Conservation (phyloP, 1,284 basidiomycete species). For the Sanghuangporus sanghuang region DNA sequence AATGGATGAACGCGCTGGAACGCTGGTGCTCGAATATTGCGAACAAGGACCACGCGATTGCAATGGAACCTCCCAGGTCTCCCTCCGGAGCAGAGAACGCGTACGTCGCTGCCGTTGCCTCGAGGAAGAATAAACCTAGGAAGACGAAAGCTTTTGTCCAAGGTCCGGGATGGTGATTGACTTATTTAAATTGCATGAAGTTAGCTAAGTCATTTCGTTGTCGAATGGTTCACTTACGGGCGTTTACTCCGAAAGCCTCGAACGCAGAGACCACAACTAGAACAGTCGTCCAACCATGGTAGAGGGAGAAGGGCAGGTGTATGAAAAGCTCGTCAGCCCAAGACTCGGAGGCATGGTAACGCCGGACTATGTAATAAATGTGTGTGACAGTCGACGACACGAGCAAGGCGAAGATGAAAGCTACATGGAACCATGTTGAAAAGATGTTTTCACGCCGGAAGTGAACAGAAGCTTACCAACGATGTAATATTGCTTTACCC, state of each 20-base stretch:
- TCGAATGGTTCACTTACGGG: conserved; percentile 24
- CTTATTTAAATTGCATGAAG: conserved; percentile 1
- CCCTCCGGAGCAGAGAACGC: conserved; percentile 87
- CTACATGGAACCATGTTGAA: conserved; percentile 27
- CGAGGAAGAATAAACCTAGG: conserved; percentile 90
- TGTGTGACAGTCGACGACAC: conserved; percentile 82
- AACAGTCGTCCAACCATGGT: conserved; percentile 93
- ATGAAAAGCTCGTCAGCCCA: conserved; percentile 74
- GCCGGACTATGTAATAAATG: conserved; percentile 92
- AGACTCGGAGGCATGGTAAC: conserved; percentile 64
- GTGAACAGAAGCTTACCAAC: neutral
- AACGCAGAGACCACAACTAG: conserved; percentile 86
- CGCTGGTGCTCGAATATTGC: conserved; percentile 77
- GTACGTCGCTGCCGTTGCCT: conserved; percentile 87
- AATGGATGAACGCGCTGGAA: conserved; percentile 75
- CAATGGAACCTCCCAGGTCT: conserved; percentile 84
- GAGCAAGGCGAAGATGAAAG: conserved; percentile 83
- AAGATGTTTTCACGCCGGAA: neutral
- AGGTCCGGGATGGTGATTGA: conserved; percentile 62
- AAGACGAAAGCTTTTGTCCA: conserved; percentile 95
- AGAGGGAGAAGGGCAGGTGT: conserved; percentile 87
- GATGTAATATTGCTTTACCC: neutral
- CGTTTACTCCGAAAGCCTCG: conserved; percentile 86
- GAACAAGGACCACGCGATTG: conserved; percentile 79
- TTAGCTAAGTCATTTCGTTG: neutral